phyloP scores from a whole-genome alignment of 2,329 filamentous ascomycete species.

The Triangularia setosa region DNA sequence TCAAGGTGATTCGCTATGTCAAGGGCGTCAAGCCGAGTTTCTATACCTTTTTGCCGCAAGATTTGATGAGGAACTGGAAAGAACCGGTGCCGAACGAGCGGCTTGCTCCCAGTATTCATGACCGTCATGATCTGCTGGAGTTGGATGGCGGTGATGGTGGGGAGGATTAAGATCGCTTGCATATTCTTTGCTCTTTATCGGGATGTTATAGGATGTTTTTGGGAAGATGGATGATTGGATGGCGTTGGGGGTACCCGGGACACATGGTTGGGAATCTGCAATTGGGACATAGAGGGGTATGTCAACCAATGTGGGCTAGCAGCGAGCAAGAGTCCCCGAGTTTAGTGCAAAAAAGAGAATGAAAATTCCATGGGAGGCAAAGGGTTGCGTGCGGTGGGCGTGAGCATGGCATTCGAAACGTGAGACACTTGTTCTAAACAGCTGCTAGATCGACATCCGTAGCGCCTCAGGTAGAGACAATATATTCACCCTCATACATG shows the following conservation, averaged over 20 bases:
- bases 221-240: not conserved
- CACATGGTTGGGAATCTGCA: not conserved
- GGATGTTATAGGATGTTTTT: not conserved
- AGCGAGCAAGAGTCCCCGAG: not conserved
- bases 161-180: not conserved
- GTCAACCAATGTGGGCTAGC: not conserved
- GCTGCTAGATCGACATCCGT: too few relatives aligned
- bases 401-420: too few relatives aligned
- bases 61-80: conserved; percentile 65
- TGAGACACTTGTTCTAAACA: too few relatives aligned
- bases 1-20: conserved; percentile 53
- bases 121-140: conserved; percentile 20
- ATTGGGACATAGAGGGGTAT: not conserved
- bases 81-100: conserved; percentile 46
- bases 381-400: too few relatives aligned
- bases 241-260: not conserved
- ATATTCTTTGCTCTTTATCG: not conserved
- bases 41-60: conserved; percentile 63
- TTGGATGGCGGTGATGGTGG: conserved; percentile 14
- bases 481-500: too few relatives aligned
- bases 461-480: too few relatives aligned
- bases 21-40: conserved; percentile 56
- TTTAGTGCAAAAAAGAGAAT: too few relatives aligned
- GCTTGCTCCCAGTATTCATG: conserved; percentile 42
- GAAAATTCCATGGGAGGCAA: too few relatives aligned